These are phyloP conservation scores for Dispira simplex DNA, from an alignment of 192 early-diverging fungal species.

Conservation along the genomic window DNA sequence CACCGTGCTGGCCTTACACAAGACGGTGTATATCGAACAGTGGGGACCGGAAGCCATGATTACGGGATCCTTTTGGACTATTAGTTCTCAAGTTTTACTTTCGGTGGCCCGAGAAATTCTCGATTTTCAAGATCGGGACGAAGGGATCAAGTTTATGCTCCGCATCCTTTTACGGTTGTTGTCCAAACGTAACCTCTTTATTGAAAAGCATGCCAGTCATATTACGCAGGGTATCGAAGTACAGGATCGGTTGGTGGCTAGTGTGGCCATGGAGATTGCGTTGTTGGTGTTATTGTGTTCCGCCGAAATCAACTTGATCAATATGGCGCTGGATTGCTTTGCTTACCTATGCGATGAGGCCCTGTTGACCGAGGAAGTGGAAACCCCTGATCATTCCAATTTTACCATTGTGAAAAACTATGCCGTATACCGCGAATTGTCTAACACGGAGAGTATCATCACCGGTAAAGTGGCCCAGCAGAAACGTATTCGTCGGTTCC, in stretches of 20 bases:
- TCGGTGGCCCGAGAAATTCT: slow-evolving; percentile 61
- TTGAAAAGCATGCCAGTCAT: slow-evolving; percentile 19
- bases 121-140: slow-evolving; percentile 46
- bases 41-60: slow-evolving; percentile 65
- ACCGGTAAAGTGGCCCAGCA: slow-evolving; percentile 49
- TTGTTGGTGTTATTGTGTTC: slow-evolving; percentile 63
- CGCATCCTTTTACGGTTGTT: slow-evolving; percentile 51
- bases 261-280: slow-evolving; percentile 56
- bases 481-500: slow-evolving; percentile 51
- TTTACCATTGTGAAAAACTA: slow-evolving; percentile 56
- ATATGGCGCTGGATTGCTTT: slow-evolving; percentile 43
- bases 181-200: slow-evolving; percentile 41
- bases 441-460: slow-evolving; percentile 27
- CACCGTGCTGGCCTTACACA: slow-evolving; percentile 58
- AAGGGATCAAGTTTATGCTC: slow-evolving; percentile 45
- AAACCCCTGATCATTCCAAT: slow-evolving; percentile 23
- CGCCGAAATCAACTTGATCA: slow-evolving; percentile 47
- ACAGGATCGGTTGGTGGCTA: slow-evolving; percentile 47
- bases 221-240: slow-evolving; percentile 35
- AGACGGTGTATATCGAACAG: slow-evolving; percentile 44
- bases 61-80: slow-evolving; percentile 68
- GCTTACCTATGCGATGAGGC: slow-evolving; percentile 55
- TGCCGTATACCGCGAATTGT: slow-evolving; percentile 48
- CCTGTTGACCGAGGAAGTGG: slow-evolving; percentile 42
- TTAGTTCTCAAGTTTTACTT: slow-evolving; percentile 46